Base-by-base conservation (phyloP, 2,329 filamentous ascomycete genomes). In the Xylaria sp. region DNA sequence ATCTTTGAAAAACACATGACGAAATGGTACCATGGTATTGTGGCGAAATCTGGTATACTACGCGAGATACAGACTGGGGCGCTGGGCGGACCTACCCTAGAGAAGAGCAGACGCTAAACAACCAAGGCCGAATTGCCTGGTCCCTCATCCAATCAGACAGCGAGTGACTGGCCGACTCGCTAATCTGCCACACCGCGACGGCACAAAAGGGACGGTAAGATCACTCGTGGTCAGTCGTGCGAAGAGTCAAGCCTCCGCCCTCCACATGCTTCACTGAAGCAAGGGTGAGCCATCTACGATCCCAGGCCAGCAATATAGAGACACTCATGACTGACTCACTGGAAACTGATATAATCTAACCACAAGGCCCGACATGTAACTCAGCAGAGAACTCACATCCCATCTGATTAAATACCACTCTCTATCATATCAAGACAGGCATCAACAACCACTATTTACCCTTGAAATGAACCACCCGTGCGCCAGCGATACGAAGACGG, bases 81-180 rank as follows among this genome's bases (percentile, higher is more conserved):
- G 13, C 9, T 23, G 18, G n/a, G 46, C 23, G 15, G 59, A n/a
- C 48, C 13, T 62, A 54, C 59, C 59, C 50, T 63, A 13, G 23
- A 63, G 34, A 41, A 15, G 13, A 25, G 12, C 28, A 5, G 10
- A 60, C 8, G 15, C 23, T 13, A 9, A 48, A 12, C 8, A 5
- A 10, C n/a, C 18, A 48, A 23, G 7, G n/a, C 18, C 7, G 3
- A 8, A 48, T 23, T 20, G n/a, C 9, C 9, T 1, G 12, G 9
- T 10, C 46, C 18, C 34, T 10, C 52, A 37, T n/a, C 9, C 3
- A 37, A 37, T 13, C 28, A 12, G 10, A n/a, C 32, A 4, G 5
- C 5, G 5, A 28, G 28, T 28, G 25, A 51, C 5, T 28, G 7
- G 6, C 34, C 34, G 25, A 23, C n/a, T 48, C n/a, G 23, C 10